Percentiles rank a stretch among this genome's conserved stretches.
Conservation (phyloP, 208 protist genomes). For the Leptomonas pyrrhocoris region DNA sequence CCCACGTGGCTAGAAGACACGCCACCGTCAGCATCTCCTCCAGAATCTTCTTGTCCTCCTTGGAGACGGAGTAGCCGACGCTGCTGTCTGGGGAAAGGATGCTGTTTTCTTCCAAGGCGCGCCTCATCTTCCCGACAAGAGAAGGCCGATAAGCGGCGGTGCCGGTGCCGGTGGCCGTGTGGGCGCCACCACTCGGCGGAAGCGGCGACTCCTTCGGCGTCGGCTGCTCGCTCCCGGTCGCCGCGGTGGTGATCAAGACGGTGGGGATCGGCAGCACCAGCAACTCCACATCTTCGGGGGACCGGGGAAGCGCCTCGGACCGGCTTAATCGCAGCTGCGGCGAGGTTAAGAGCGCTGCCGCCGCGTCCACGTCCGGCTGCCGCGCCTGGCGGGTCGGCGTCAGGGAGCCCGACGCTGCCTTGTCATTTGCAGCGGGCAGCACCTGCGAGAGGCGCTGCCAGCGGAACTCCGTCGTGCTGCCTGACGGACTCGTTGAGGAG, state of each 20-base stretch:
- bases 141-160: not conserved
- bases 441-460: conserved; percentile 36
- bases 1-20: conserved; percentile 69
- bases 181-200: not conserved
- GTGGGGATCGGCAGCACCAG: not conserved
- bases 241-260: not conserved
- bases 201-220: conserved; percentile 4
- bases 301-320: conserved; percentile 9
- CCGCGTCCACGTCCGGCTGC: conserved; percentile 6
- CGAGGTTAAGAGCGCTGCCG: conserved; percentile 8
- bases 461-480: conserved; percentile 26
- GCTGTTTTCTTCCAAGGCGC: conserved; percentile 16
- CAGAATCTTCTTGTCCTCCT: conserved; percentile 39
- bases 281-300: conserved; percentile 12
- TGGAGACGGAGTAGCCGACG: conserved; percentile 15
- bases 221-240: conserved; percentile 12
- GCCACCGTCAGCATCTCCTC: conserved; percentile 58
- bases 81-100: conserved; percentile 11
- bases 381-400: conserved; percentile 6
- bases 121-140: conserved; percentile 19
- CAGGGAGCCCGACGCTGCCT: conserved; percentile 2
- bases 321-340: conserved; percentile 9
- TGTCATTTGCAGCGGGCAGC: conserved; percentile 1
- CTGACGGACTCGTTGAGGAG: not conserved
- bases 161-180: not conserved